Percentiles rank a stretch among this genome's conserved stretches.
phyloP scores from a whole-genome alignment of 108 stramenopile genomes.

The Nitzschia putrida region DNA sequence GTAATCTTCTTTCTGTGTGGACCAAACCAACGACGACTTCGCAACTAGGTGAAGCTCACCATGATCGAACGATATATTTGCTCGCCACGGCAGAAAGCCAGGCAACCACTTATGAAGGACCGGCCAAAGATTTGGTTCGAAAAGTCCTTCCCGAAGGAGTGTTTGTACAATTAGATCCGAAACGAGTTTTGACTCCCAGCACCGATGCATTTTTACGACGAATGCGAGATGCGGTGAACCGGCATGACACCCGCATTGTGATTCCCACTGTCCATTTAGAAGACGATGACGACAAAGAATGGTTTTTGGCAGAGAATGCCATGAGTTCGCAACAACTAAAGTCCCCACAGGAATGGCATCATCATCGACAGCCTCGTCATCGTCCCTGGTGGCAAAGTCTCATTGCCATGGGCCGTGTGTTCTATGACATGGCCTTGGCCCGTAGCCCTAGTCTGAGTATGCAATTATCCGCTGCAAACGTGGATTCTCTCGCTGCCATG shows the following conservation, averaged over 20 bases:
- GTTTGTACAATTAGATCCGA: slow-evolving; percentile 79
- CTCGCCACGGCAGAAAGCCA: slow-evolving; percentile 81
- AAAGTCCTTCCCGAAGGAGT: slow-evolving; percentile 69
- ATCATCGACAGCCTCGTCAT: too few species aligned
- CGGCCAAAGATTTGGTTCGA: slow-evolving; percentile 62
- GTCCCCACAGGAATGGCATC: not conserved
- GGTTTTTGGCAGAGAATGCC: too few species aligned
- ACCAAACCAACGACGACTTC: too few species aligned
- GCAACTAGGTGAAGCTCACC: not conserved
- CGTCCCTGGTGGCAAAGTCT: not conserved
- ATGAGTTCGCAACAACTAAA: too few species aligned
- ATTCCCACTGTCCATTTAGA: slow-evolving; percentile 28
- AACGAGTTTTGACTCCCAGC: slow-evolving; percentile 55
- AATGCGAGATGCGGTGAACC: not conserved
- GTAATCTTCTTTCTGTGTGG: too few species aligned
- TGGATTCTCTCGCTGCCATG: slow-evolving; percentile 76
- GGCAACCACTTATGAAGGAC: slow-evolving; percentile 44
- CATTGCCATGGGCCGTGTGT: not conserved
- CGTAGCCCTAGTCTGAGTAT: not conserved
- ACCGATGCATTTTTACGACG: slow-evolving; percentile 11
- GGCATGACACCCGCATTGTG: slow-evolving; percentile 21
- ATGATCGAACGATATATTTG: slow-evolving; percentile 49
- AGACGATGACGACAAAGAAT: slow-evolving; percentile 4
- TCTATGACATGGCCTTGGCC: too few species aligned
- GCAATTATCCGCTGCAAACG: slow-evolving; percentile 35